phyloP scores from a whole-genome alignment of 2,329 filamentous ascomycete species.

The Colletotrichum gigasporum region DNA sequence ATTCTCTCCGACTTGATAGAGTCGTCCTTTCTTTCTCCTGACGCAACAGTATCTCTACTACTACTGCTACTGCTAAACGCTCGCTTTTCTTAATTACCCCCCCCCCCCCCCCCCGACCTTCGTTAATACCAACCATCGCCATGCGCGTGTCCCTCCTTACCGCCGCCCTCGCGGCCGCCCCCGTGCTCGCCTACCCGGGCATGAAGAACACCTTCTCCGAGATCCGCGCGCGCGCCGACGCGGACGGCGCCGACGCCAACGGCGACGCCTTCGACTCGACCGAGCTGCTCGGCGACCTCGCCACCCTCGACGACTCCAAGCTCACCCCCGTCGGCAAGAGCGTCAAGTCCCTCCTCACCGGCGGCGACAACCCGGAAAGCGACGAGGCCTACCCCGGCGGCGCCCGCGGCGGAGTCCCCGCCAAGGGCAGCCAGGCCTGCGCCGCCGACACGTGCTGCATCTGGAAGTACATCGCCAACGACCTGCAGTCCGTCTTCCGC shows the following conservation, averaged over 20 bases:
- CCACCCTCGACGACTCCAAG: slow-evolving; percentile 38
- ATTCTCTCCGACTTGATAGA: background rate
- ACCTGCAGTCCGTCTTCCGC: slow-evolving; percentile 46
- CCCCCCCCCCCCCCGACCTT: background rate
- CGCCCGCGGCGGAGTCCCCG: slow-evolving; percentile 29
- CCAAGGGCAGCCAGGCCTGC: slow-evolving; percentile 40
- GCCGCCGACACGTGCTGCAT: slow-evolving; percentile 53
- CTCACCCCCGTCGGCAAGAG: slow-evolving; percentile 46
- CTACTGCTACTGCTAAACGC: background rate
- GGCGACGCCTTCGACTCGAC: slow-evolving; percentile 17
- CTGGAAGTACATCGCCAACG: slow-evolving; percentile 52
- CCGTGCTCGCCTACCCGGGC: slow-evolving; percentile 31
- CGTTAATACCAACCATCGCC: slow-evolving; percentile 36
- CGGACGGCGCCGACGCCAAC: slow-evolving; percentile 13
- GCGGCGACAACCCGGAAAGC: slow-evolving; percentile 38
- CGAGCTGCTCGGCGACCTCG: slow-evolving; percentile 49
- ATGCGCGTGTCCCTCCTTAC: slow-evolving; percentile 26
- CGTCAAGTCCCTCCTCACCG: slow-evolving; percentile 48
- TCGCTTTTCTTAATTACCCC: background rate
- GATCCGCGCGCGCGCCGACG: slow-evolving; percentile 29
- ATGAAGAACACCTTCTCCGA: slow-evolving; percentile 33
- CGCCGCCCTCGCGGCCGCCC: slow-evolving; percentile 25
- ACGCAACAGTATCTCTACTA: background rate
- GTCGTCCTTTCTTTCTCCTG: slow-evolving; percentile 10
- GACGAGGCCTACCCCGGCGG: slow-evolving; percentile 30